Evolutionary conservation across 2,329 filamentous ascomycete species (phyloP).

Genomic region (Epichloe uncinata): DNA sequence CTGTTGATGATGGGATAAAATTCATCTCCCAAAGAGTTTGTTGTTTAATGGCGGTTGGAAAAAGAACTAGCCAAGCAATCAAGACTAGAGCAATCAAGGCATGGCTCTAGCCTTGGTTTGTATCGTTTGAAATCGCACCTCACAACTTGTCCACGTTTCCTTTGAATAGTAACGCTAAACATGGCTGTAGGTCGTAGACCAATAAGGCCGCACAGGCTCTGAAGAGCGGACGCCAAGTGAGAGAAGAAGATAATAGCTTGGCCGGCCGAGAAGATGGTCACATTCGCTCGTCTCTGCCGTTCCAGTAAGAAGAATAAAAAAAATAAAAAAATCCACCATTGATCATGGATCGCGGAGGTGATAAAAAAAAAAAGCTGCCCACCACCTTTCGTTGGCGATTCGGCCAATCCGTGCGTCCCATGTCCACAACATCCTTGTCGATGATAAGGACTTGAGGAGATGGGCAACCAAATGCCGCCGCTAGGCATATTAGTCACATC

Average conservation of each 20-base stretch:
- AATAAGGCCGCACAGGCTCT: neutral
- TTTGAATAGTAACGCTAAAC: neutral
- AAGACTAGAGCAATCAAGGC: neutral
- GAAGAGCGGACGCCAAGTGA: neutral
- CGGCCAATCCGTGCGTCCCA: neutral
- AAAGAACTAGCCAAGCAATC: neutral
- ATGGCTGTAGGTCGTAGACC: neutral
- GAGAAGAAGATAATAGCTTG: neutral
- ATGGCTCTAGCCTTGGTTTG: neutral
- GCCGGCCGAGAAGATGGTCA: slow-evolving; percentile 6
- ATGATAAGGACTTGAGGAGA: slow-evolving; percentile 5
- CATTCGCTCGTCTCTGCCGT: neutral
- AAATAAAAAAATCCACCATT: neutral
- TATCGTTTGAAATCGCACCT: neutral
- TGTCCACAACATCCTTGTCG: slow-evolving; percentile 4
- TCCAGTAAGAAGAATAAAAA: too few relatives aligned
- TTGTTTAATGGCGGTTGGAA: neutral
- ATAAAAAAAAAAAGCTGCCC: neutral
- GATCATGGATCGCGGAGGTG: neutral
- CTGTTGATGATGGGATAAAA: neutral
- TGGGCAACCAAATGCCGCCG: slow-evolving; percentile 6
- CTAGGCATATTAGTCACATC: slow-evolving; percentile 1
- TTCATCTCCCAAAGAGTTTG: neutral
- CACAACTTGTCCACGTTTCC: neutral
- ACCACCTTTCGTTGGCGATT: neutral